These are phyloP conservation scores for Arthrobotrys pseudoclavata DNA, from an alignment of 2,329 filamentous ascomycete genomes.

Conservation along the genomic window DNA sequence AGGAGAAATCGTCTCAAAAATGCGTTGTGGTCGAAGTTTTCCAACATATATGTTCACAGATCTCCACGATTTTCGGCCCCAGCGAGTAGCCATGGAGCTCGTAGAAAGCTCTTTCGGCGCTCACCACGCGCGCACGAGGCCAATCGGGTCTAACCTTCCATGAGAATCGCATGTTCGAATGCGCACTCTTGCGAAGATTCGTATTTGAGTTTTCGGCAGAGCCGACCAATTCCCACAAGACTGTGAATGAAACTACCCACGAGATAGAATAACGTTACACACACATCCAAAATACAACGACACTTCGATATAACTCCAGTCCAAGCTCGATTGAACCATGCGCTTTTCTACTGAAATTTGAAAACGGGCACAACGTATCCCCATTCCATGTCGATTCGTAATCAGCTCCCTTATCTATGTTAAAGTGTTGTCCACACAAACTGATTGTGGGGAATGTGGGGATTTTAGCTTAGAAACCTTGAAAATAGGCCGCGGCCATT, in stretches of 20 bases:
- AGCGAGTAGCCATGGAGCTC: slow-evolving; percentile 6
- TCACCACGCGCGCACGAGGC: too few relatives aligned
- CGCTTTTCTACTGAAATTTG: not conserved
- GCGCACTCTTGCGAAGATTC: too few relatives aligned
- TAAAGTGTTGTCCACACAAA: not conserved
- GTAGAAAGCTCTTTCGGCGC: not conserved
- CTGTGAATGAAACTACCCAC: too few relatives aligned
- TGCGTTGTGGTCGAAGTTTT: slow-evolving; percentile 49
- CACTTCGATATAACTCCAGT: not conserved
- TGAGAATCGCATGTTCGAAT: too few relatives aligned
- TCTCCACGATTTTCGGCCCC: slow-evolving; percentile 46
- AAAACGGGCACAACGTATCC: not conserved
- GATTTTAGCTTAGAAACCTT: slow-evolving; percentile 14
- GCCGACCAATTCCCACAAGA: not conserved
- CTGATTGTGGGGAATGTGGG: slow-evolving; percentile 5
- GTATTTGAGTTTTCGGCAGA: not conserved
- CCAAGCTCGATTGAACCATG: not conserved
- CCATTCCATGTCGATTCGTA: not conserved
- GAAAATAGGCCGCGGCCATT: slow-evolving; percentile 59
- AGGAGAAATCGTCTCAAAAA: slow-evolving; percentile 41
- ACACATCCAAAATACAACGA: not conserved
- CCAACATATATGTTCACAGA: slow-evolving; percentile 23
- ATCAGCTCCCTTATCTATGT: not conserved
- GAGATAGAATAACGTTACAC: slow-evolving; percentile 5
- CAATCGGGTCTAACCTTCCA: too few relatives aligned